These are phyloP conservation scores for Botrytis deweyae DNA, from an alignment of 2,329 filamentous ascomycete species.

Conservation along the genomic window DNA sequence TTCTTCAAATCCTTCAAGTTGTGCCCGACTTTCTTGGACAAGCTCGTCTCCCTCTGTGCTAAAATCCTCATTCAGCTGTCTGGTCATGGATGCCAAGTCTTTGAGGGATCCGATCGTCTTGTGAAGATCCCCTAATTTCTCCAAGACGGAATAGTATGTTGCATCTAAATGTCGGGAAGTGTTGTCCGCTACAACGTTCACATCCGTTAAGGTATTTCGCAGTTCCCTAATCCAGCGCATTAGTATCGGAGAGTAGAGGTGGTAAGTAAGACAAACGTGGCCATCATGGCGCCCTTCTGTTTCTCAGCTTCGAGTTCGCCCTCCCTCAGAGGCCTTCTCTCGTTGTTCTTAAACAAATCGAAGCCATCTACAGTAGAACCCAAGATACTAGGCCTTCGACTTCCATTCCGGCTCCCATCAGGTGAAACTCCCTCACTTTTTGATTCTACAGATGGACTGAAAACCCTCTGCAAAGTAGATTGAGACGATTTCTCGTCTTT, in stretches of 20 bases:
- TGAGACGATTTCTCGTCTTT: slow-evolving; percentile 38
- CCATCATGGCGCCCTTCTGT: slow-evolving; percentile 43
- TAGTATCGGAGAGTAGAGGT: slow-evolving; percentile 11
- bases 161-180: slow-evolving; percentile 68
- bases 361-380: slow-evolving; percentile 29
- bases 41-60: slow-evolving; percentile 58
- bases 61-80: slow-evolving; percentile 59
- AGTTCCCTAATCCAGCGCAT: slow-evolving; percentile 46
- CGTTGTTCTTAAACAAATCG: slow-evolving; percentile 19
- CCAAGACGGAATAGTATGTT: slow-evolving; percentile 70
- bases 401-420: slow-evolving; percentile 45
- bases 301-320: slow-evolving; percentile 46
- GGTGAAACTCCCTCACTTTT: slow-evolving; percentile 47
- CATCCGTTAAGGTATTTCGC: slow-evolving; percentile 51
- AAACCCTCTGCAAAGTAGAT: slow-evolving; percentile 28
- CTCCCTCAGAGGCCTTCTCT: slow-evolving; percentile 39
- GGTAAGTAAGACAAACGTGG: slow-evolving; percentile 42
- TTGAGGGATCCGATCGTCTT: slow-evolving; percentile 63
- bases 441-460: slow-evolving; percentile 24
- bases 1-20: slow-evolving; percentile 56
- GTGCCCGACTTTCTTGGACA: slow-evolving; percentile 54
- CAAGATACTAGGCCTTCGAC: slow-evolving; percentile 46
- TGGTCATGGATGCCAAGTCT: slow-evolving; percentile 63
- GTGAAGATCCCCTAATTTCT: slow-evolving; percentile 64
- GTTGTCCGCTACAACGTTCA: slow-evolving; percentile 59